phyloP scores from a whole-genome alignment of 1,284 basidiomycete species.

The Heterobasidion parviporum region DNA sequence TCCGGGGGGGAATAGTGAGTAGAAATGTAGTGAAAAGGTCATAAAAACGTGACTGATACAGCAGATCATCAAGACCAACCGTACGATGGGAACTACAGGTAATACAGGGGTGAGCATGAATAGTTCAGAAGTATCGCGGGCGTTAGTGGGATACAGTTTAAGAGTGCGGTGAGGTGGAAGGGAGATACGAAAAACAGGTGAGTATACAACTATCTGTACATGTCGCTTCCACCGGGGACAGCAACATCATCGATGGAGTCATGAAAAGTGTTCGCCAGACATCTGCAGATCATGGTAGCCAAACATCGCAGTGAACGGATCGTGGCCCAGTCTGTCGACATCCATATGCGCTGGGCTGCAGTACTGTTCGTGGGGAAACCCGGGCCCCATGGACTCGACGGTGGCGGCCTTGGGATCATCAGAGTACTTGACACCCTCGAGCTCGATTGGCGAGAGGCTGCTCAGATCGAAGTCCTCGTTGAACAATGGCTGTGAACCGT shows the following conservation, averaged over 20 bases:
- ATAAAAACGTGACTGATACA: background rate
- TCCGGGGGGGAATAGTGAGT: background rate
- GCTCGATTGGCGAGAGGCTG: constrained; percentile 37
- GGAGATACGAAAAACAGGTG: background rate
- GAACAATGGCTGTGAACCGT: constrained; percentile 24
- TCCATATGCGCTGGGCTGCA: background rate
- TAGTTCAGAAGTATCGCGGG: too few species aligned
- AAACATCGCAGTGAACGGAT: constrained; percentile 9
- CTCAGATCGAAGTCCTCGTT: constrained; percentile 39
- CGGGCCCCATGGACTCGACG: background rate
- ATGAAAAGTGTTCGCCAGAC: background rate
- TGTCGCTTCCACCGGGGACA: background rate
- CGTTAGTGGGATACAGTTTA: background rate
- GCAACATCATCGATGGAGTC: background rate
- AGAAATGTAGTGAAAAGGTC: background rate
- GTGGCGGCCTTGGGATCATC: background rate
- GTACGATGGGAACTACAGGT: background rate
- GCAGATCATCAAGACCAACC: background rate
- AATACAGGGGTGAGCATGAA: background rate
- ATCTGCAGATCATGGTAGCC: constrained; percentile 9
- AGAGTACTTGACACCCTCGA: constrained; percentile 25
- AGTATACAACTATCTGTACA: constrained; percentile 2
- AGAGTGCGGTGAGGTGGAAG: background rate
- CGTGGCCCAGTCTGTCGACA: background rate
- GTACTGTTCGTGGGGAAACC: background rate